phyloP scores from a whole-genome alignment of 192 early-diverging fungal species.

The Geranomyces variabilis region DNA sequence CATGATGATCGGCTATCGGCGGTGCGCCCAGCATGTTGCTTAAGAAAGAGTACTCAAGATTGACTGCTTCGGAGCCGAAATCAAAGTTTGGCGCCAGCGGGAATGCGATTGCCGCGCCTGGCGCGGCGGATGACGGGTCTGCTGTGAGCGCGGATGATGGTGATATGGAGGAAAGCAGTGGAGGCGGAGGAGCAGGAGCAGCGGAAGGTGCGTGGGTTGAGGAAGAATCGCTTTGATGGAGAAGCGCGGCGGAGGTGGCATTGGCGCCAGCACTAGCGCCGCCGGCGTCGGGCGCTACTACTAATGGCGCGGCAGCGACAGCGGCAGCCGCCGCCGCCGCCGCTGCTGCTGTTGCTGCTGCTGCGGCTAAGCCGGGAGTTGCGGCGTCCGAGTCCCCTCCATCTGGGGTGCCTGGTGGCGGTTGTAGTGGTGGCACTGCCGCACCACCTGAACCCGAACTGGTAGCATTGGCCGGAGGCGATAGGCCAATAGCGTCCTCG shows the following conservation, averaged over 20 bases:
- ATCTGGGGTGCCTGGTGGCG: too few species aligned
- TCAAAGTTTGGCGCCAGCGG: slow-evolving; percentile 52
- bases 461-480: not conserved
- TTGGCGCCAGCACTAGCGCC: too few species aligned
- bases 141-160: not conserved
- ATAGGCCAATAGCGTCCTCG: slow-evolving; percentile 6
- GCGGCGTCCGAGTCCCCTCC: too few species aligned
- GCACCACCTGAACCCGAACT: not conserved
- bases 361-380: not conserved
- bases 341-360: slow-evolving; percentile 1
- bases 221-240: not conserved
- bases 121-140: too few species aligned
- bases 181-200: not conserved
- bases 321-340: not conserved
- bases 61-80: slow-evolving; percentile 88
- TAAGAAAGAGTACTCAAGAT: slow-evolving; percentile 86
- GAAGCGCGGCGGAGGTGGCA: too few species aligned
- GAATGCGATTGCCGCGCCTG: not conserved
- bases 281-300: too few species aligned
- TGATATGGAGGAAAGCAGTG: not conserved
- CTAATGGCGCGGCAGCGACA: too few species aligned
- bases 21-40: slow-evolving; percentile 76
- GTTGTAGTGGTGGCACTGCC: too few species aligned
- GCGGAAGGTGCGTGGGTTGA: not conserved
- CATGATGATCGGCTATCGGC: slow-evolving; percentile 10